Conservation (phyloP, 257 asterid species). For the Rauvolfia tetraphylla region DNA sequence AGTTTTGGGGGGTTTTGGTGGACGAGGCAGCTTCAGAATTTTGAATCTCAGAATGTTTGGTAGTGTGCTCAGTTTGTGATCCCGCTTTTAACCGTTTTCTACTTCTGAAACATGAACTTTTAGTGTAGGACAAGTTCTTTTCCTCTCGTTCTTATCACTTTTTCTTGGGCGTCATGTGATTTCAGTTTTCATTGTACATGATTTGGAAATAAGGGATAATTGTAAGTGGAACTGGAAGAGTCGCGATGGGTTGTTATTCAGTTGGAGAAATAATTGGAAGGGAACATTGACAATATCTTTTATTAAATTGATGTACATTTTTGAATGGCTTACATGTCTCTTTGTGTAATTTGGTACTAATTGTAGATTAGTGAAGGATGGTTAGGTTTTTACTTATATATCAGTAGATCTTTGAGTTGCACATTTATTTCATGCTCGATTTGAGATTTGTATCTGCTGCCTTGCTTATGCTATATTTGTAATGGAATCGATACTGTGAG, state of each 20-base stretch:
- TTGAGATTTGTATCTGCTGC: not conserved
- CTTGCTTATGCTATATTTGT: not conserved
- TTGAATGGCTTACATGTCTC: not conserved
- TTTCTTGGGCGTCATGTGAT: not conserved
- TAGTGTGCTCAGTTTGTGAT: not conserved
- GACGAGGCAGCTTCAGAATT: not conserved
- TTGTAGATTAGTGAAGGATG: not conserved
- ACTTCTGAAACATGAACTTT: not conserved
- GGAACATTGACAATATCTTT: not conserved
- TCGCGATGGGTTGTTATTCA: not conserved
- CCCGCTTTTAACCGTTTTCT: not conserved
- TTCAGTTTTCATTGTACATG: not conserved
- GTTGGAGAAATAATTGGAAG: not conserved
- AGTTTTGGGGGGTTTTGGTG: not conserved
- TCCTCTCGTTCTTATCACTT: not conserved
- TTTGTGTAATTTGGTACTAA: not conserved
- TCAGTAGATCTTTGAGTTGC: not conserved
- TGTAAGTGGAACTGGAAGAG: not conserved
- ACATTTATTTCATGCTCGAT: not conserved
- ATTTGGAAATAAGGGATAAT: not conserved
- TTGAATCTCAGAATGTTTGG: not conserved
- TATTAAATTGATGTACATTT: not conserved
- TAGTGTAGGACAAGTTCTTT: not conserved
- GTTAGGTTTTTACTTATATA: not conserved
- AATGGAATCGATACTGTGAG: not conserved